Evolutionary conservation across 371 early-diverging fungal genomes (phyloP).

Genomic region (Rhizopus sp.): DNA sequence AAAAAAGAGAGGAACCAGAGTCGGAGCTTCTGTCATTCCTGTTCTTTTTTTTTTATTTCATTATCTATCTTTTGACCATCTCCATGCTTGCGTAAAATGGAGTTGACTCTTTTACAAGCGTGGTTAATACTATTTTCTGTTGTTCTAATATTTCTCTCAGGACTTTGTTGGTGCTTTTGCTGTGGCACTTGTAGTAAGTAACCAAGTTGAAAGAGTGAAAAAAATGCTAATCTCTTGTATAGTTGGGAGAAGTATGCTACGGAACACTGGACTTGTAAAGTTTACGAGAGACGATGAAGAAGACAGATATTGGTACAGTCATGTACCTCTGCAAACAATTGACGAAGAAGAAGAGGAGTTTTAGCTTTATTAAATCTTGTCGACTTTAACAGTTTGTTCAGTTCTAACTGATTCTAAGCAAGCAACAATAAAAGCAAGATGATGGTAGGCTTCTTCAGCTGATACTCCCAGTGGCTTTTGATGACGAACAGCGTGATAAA

Average conservation of each 20-base stretch:
- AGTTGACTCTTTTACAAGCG: constrained; percentile 21
- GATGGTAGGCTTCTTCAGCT: constrained; percentile 46
- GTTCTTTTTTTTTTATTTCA: neutral
- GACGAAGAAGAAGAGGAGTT: constrained; percentile 17
- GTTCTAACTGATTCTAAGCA: constrained; percentile 44
- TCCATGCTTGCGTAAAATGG: neutral
- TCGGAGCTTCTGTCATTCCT: too few relatives aligned
- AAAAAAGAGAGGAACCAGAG: too few relatives aligned
- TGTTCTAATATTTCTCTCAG: constrained; percentile 31
- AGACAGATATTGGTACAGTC: constrained; percentile 13
- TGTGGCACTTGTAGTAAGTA: constrained; percentile 51
- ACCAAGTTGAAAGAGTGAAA: neutral
- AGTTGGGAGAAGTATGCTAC: constrained; percentile 34
- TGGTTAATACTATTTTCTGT: constrained; percentile 30
- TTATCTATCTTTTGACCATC: neutral
- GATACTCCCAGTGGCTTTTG: constrained; percentile 32
- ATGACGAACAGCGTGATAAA: constrained; percentile 36
- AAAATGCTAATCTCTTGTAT: neutral
- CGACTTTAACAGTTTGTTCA: constrained; percentile 27
- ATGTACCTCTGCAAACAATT: constrained; percentile 10
- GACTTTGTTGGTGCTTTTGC: constrained; percentile 49
- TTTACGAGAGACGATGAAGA: constrained; percentile 17
- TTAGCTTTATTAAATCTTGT: constrained; percentile 16
- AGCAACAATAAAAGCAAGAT: constrained; percentile 48
- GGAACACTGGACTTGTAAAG: constrained; percentile 22